Evolutionary conservation across 805 yeast species (phyloP), one percentile per base, ranked within the genome.

Genomic region (Candida vaughaniae): DNA sequence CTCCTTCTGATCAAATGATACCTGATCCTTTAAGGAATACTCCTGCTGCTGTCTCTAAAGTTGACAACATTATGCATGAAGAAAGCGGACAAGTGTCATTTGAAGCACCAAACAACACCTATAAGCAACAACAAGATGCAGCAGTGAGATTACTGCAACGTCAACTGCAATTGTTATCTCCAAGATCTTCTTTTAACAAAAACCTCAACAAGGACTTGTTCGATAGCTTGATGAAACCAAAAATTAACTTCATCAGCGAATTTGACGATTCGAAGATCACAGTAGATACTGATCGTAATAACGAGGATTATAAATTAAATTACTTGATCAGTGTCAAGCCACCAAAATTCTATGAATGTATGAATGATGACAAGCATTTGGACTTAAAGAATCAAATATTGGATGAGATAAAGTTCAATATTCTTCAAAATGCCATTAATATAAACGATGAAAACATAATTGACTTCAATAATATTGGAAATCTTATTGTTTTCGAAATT

Each of bases 401-500:
- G 14, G 46, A 42, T 23, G 48, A 48, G 25, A 36, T 48, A 12
- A 45, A 43, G 25, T 34, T 22, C 11, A 27, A 23, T 9, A 37
- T 50, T 16, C 26, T 36, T 12, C 28, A 33, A 6, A 38, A 38
- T 20, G 25, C 37, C 9, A 32, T 34, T 4, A 37, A 32, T 22
- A 28, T 38, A 33, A 29, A 41, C 19, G 41, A 40, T 3, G 42
- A 40, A 12, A 40, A 33, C 12, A 26, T 43, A 10, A 32, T 34
- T 20, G 46, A 42, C 22, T 42, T 39, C 33, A 38, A 30, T 12
- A 39, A 38, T 6, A 38, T 62, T 12, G 62, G 65, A 1, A 43
- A 45, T 1, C 44, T 68, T 16, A 42, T 60, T 3, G 45, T 70
- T 35, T 73, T 75, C 51, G 80, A 75, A 42, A 49, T 45, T 17